Evolutionary conservation across 2,329 filamentous ascomycete genomes (phyloP).

Genomic region (Aspergillus novoparasiticus): DNA sequence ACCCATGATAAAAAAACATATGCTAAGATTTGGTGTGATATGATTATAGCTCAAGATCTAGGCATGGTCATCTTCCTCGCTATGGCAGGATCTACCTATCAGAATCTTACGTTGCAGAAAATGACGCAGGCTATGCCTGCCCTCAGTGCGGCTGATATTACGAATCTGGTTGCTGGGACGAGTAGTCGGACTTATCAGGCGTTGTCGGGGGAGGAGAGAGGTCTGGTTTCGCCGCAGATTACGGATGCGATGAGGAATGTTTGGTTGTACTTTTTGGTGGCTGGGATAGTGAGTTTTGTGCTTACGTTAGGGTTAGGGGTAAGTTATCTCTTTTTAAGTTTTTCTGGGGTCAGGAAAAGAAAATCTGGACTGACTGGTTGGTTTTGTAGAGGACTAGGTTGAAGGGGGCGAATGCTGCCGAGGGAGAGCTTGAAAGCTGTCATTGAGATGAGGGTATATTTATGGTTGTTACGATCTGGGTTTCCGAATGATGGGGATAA

Average conservation of each 20-base stretch:
- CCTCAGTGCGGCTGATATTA: conserved; percentile 1
- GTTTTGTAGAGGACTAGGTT: neutral
- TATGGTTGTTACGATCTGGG: too few relatives aligned
- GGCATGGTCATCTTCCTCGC: conserved; percentile 8
- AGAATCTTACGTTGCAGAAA: conserved; percentile 7
- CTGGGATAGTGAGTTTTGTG: conserved; percentile 8
- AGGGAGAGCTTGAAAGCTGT: neutral
- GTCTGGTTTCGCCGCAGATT: conserved; percentile 9
- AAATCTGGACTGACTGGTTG: neutral
- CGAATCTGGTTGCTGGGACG: neutral
- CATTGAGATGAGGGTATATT: neutral
- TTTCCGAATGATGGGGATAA: too few relatives aligned
- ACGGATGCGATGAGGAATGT: conserved; percentile 10
- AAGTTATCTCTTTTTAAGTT: neutral
- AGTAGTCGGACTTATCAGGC: conserved; percentile 5
- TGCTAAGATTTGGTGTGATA: neutral
- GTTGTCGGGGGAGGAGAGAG: neutral
- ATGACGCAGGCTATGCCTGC: neutral
- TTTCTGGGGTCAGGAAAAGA: neutral
- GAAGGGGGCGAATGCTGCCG: neutral
- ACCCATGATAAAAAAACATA: neutral
- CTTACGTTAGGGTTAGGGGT: conserved; percentile 3
- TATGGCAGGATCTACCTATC: conserved; percentile 3
- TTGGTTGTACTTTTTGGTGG: conserved; percentile 12
- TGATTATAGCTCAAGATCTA: conserved; percentile 5